Base-by-base conservation (phyloP, 768 basidiomycete species). In the Rhodosporidiobolus sp. region DNA sequence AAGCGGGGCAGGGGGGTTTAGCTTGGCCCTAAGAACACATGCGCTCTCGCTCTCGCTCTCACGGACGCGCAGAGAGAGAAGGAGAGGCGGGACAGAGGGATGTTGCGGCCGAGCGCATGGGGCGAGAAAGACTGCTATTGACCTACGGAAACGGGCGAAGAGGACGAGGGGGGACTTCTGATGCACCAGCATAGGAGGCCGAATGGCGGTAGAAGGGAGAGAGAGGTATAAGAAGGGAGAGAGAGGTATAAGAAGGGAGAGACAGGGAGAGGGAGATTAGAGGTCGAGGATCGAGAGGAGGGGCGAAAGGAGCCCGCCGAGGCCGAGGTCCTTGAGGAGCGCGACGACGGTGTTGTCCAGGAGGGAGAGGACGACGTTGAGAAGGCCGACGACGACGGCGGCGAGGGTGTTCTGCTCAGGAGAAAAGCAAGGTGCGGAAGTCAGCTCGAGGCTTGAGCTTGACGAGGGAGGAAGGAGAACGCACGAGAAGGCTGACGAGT, bases 1-100 rank as follows among this genome's bases (percentile, higher is more conserved):
- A 89, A 88, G 80, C 77, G 68, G 54, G 76, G 67, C 3, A 64
- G 67, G 32, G 70, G 65, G 30, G n/a, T n/a, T n/a, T n/a, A n/a
- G n/a, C n/a, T n/a, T n/a, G n/a, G 38, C 38, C 8, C 8, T 7
- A 14, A 43, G 38, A 14, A 43, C 38, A 43, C 8, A 43, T 14
- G 38, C 38, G 38, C 8, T 43, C 38, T 7, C 38, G 14, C 7
- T 7, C 8, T 43, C 14, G 38, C 14, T 43, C 38, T 43, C 38
- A 7, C 38, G 38, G 38, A 43, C 38, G 7, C 38, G 38, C 38
- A 14, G 38, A 14, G 14, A 7, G 38, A 7, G 14, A 43, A 43
- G 14, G 38, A 14, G 14, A 7, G 14, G 38, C 38, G 38, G 8
- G 38, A 43, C 8, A 43, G 38, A 43, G 14, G 14, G 38, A 14